Evolutionary conservation across 345 rosid genomes (phyloP).

Genomic region (Acer saccharum): DNA sequence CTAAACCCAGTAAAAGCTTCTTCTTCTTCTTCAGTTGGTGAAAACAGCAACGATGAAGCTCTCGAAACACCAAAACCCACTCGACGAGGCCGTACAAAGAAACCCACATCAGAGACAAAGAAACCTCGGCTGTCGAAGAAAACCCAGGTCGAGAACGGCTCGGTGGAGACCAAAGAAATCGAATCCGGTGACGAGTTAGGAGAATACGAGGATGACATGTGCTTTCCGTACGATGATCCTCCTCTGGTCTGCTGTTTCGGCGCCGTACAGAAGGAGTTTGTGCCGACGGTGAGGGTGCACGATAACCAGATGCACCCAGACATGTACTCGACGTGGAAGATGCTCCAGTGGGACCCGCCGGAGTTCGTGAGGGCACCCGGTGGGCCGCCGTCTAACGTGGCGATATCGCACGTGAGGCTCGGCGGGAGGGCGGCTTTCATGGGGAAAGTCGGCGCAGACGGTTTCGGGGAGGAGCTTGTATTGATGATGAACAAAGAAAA

Average conservation of each 20-base stretch:
- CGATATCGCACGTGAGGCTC: slow-evolving; percentile 77
- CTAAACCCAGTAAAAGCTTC: slow-evolving; percentile 37
- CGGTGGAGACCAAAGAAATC: slow-evolving; percentile 10
- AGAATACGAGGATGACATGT: slow-evolving; percentile 76
- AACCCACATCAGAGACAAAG: slow-evolving; percentile 31
- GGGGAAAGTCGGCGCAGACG: slow-evolving; percentile 90
- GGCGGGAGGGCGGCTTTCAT: slow-evolving; percentile 93
- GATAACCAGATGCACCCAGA: slow-evolving; percentile 83
- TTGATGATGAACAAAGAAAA: slow-evolving; percentile 81
- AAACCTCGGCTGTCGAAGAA: slow-evolving; percentile 26
- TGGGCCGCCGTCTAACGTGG: slow-evolving; percentile 84
- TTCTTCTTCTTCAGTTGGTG: slow-evolving; percentile 37
- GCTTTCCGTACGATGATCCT: slow-evolving; percentile 74
- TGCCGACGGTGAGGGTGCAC: slow-evolving; percentile 80
- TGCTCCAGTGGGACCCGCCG: slow-evolving; percentile 95
- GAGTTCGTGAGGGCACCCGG: slow-evolving; percentile 88
- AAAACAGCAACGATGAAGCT: slow-evolving; percentile 32
- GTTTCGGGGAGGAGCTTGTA: slow-evolving; percentile 66
- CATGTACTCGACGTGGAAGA: slow-evolving; percentile 86
- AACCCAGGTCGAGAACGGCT: slow-evolving; percentile 25
- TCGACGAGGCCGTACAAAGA: slow-evolving; percentile 70
- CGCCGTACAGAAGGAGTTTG: slow-evolving; percentile 76
- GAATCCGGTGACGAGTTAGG: slow-evolving; percentile 28
- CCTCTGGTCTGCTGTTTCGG: slow-evolving; percentile 91
- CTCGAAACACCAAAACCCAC: slow-evolving; percentile 54